Evolutionary conservation across 495 filamentous ascomycete species (phyloP).

Genomic region (Podospora anserina): DNA sequence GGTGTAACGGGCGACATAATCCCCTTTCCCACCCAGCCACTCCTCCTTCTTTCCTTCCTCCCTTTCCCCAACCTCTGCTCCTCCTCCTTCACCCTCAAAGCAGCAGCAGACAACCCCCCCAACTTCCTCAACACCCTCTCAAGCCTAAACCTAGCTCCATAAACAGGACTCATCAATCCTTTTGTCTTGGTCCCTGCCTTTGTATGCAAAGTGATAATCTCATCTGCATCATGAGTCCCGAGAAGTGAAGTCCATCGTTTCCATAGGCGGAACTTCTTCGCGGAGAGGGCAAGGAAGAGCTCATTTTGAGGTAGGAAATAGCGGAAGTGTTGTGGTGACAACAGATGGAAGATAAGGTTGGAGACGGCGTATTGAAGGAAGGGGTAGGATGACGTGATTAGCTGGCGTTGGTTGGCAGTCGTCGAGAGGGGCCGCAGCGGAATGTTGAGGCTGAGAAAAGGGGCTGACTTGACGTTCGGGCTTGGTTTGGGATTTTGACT

Average conservation of each 20-base stretch:
- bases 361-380: constrained; percentile 39
- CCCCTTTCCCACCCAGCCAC: not conserved
- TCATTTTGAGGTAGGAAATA: constrained; percentile 39
- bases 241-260: constrained; percentile 37
- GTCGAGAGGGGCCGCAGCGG: constrained; percentile 2
- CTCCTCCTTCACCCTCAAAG: not conserved
- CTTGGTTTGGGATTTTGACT: constrained; percentile 9
- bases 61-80: not conserved
- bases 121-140: constrained; percentile 35
- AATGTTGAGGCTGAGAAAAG: not conserved
- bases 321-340: constrained; percentile 30
- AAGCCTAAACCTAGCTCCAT: constrained; percentile 31
- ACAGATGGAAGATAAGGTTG: constrained; percentile 37
- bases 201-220: constrained; percentile 22
- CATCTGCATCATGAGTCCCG: constrained; percentile 29
- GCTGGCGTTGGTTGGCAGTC: constrained; percentile 27
- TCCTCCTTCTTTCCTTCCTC: not conserved
- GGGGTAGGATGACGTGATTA: constrained; percentile 33
- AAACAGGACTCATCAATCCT: constrained; percentile 33
- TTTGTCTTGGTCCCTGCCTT: constrained; percentile 8
- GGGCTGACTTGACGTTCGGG: not conserved
- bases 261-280: constrained; percentile 34
- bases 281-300: constrained; percentile 25
- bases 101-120: constrained; percentile 13
- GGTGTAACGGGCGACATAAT: constrained; percentile 22